A percentile compares a stretch with the other conserved stretches of the same genome.
These are phyloP conservation scores for Pyrus hybrid DNA, from an alignment of 331 rosid species.

Conservation along the genomic window DNA sequence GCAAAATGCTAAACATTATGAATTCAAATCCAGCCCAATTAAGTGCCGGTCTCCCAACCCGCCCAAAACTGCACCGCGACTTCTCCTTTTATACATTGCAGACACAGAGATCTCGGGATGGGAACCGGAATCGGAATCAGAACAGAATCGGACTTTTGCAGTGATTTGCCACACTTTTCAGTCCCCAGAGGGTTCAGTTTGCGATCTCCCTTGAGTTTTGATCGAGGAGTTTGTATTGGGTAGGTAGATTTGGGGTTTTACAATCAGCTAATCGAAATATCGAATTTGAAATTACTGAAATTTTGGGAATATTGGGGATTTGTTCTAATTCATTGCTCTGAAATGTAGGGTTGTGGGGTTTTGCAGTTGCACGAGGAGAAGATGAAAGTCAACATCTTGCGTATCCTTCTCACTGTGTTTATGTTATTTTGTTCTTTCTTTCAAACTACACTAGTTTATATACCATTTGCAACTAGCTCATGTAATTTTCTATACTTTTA, in stretches of 20 bases:
- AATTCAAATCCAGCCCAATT: too few relatives aligned
- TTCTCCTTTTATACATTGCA: too few relatives aligned
- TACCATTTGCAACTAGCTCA: neutral
- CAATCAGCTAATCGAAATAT: too few relatives aligned
- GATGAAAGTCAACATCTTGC: conserved; percentile 62
- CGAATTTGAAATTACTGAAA: neutral
- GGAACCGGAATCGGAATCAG: neutral
- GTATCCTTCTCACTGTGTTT: conserved; percentile 35
- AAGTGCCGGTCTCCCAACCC: too few relatives aligned
- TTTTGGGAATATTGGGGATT: neutral
- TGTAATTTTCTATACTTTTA: neutral
- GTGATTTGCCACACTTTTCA: neutral
- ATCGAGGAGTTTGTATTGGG: neutral
- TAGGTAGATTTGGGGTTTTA: neutral
- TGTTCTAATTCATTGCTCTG: neutral
- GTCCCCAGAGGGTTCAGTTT: neutral
- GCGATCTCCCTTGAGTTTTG: neutral
- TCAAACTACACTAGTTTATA: neutral
- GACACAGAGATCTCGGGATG: too few relatives aligned
- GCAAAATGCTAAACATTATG: too few relatives aligned
- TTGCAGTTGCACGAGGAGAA: conserved; percentile 3
- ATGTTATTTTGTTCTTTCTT: neutral
- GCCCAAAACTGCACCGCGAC: too few relatives aligned
- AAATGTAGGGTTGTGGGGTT: neutral
- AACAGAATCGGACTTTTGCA: neutral